Evolutionary conservation across 2,329 filamentous ascomycete species (phyloP), one percentile per base, ranked within the genome.

Genomic region (Hymenoscyphus albidus): DNA sequence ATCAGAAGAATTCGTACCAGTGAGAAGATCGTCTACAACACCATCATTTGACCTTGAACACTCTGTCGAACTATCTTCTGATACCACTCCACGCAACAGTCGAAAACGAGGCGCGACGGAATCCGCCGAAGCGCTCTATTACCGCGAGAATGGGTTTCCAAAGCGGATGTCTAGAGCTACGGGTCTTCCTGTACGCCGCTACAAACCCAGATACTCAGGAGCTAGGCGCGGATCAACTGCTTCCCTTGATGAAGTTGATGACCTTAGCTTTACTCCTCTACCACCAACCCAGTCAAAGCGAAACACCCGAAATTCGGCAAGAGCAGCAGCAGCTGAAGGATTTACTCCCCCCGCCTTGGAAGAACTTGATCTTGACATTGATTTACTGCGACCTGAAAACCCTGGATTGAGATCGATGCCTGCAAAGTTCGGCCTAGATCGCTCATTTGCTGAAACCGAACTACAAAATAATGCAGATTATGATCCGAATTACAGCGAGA

Each of bases 361-460:
- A 27, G 68, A 71, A 39, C 67, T 70, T 1, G 70, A 68, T 59
- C 69, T 68, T 58, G 59, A 68, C 56, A 69, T 68, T 58, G 59
- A 60, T 22, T 55, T 55, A 1, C 61, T 58, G 35, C 63, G 60
- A 48, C 59, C 62, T 27, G 39, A 13, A 31, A 75, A 75, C 61
- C 70, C 71, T 10, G 73, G 72, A 2, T 44, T 75, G n/a, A 65
- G 68, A 14, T 69, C 69, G 14, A 22, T 75, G 22, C 73, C 73
- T 1, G 27, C 55, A 13, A 59, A 16, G 35, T 69, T 70, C 62
- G 67, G 69, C 40, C 39, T 70, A 27, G 22, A 32, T 22, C 18
- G 32, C 22, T 63, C 58, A 6, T 27, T 48, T 7, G 55, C 59
- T 31, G 18, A 59, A 38, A 39, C 62, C 3, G 22, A 40, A 5